Evolutionary conservation across 768 basidiomycete genomes (phyloP), one percentile per base, ranked within the genome.

Genomic region (Clitopilus hobsonii): DNA sequence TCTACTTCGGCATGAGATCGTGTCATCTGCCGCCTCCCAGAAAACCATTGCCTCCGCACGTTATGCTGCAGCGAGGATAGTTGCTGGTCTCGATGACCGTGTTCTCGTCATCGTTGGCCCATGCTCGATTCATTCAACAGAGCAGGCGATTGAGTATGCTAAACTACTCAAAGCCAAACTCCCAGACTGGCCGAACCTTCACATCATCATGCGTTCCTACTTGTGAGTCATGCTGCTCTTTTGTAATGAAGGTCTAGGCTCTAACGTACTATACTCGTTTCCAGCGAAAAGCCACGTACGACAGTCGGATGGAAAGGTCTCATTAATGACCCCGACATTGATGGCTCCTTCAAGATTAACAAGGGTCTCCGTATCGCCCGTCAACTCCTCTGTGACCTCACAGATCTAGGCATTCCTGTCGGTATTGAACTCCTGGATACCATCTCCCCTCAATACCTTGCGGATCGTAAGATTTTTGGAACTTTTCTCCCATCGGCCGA

Each of bases 251-350:
- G 54, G 53, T 55, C 38, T 45, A 56, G 32, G 8, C 3, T 16
- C 22, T 18, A 23, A 45, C 22, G n/a, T 16, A 45, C 10, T 20
- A 45, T 18, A 23, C 22, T 18, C 41, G 59, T 68, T 27, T 29
- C 18, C 22, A 96, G 84, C 41, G 41, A 45, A 20, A 96, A 98
- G 85, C 97, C 94, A 0, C 82, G 96, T 55, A 98, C 96, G 25
- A 98, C 94, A 1, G 94, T 98, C 49, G 95, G 95, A 62, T 98
- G 91, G 91, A 98, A 99, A 74, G 97, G 96, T 32, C 79, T 91
- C 63, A 90, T 89, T 67, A 93, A 93, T 69, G 96, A 98, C 72
- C 95, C 95, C 1, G 89, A 95, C 65, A 90, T 98, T 66, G 91
- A 98, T 65, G 92, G 91, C 53, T 88, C 91, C 53, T 98, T 92